Base-by-base conservation (phyloP, 345 rosid species). In the Abelmoschus esculentus region DNA sequence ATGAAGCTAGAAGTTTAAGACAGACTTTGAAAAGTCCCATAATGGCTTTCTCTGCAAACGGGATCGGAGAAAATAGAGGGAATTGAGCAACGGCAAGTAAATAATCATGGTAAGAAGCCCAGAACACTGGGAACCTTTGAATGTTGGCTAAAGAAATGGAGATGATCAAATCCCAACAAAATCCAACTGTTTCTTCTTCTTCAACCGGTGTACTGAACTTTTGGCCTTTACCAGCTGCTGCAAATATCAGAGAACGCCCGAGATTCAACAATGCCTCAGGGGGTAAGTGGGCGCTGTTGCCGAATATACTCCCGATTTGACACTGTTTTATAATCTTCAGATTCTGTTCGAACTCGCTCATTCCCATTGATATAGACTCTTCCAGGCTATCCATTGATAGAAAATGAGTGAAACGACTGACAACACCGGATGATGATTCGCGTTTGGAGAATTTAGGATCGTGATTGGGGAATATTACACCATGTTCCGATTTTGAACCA, bases 151-250 rank as follows among this genome's bases (percentile, higher is more conserved):
- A 60, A 0, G 90, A 47, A 68, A 89, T 75, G 32, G 78, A 72
- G 13, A 69, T 78, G 67, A 91, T 75, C 61, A 95, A 73, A 67
- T 91, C 99, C 97, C 97, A 95, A 44, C 93, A 86, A 73, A 95
- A 89, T 1, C 80, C 87, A 1, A 88, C 88, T 0, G 97, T 85
- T 72, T 90, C 99, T 83, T 91, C 97, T 44, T 91, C 99, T 70
- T 95, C 99, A 22, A 84, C 73, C 1, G 93, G 86, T 0, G 99
- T 91, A 75, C 90, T 91, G 67, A 95, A 91, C 77, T 91, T 91
- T 56, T 93, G 98, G 69, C 97, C 98, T 78, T 88, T 89, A 9
- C 98, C 98, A 0, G 87, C 98, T 2, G 97, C 96, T 12, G 36
- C 40, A 36, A 36, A 36, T 36, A 36, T 36, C 0, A 36, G 1